Evolutionary conservation across 1,139 yeast genomes (phyloP).

Genomic region (Insectozyma bohioensis): DNA sequence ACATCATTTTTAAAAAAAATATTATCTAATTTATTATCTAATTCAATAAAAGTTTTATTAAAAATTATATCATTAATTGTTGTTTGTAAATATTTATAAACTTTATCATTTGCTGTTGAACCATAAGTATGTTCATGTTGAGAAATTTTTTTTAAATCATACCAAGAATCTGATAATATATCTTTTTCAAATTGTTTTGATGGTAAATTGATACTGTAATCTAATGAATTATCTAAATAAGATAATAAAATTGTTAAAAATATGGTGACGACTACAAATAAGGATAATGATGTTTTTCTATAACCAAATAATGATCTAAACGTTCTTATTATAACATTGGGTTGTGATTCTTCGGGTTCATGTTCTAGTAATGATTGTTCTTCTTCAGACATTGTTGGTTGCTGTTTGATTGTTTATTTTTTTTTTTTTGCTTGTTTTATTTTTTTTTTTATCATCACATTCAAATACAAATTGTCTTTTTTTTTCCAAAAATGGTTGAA

Average conservation of each 20-base stretch:
- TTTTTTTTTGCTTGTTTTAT: neutral
- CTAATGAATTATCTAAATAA: slow-evolving; percentile 33
- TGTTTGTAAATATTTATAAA: slow-evolving; percentile 63
- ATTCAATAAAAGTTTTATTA: slow-evolving; percentile 39
- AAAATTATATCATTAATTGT: slow-evolving; percentile 38
- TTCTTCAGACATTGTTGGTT: slow-evolving; percentile 4
- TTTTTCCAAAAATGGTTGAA: slow-evolving; percentile 23
- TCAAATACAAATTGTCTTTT: neutral
- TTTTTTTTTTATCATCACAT: too few species aligned
- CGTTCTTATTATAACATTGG: slow-evolving; percentile 28
- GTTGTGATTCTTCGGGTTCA: slow-evolving; percentile 7
- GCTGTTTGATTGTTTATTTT: neutral
- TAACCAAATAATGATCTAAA: slow-evolving; percentile 51
- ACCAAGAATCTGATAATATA: slow-evolving; percentile 57
- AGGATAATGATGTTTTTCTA: slow-evolving; percentile 58
- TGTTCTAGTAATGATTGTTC: neutral
- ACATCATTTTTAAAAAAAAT: slow-evolving; percentile 26
- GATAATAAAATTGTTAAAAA: slow-evolving; percentile 32
- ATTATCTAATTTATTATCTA: slow-evolving; percentile 50
- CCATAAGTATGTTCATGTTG: slow-evolving; percentile 72
- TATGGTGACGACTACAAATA: slow-evolving; percentile 46
- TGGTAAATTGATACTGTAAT: slow-evolving; percentile 44
- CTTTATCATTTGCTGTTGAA: slow-evolving; percentile 71
- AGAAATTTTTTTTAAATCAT: slow-evolving; percentile 67
- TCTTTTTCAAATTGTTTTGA: slow-evolving; percentile 30